Evolutionary conservation across 371 early-diverging fungal species (phyloP).

Genomic region (Nosema granulosis): DNA sequence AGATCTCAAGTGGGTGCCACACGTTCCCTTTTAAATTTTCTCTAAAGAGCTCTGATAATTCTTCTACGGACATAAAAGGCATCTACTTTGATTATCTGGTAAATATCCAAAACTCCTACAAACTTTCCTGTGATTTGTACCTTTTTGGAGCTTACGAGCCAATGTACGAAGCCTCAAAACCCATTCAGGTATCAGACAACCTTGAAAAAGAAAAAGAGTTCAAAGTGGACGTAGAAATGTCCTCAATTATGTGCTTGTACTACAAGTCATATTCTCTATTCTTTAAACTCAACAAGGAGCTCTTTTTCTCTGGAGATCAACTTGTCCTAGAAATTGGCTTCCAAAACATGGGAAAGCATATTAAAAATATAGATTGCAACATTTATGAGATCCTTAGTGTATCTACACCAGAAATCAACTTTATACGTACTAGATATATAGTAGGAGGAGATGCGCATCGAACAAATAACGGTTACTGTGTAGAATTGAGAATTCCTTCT

Average conservation of each 20-base stretch:
- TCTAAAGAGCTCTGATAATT: constrained; percentile 24
- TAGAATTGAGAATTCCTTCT: constrained; percentile 32
- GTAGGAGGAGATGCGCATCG: constrained; percentile 17
- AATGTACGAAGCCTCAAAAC: not conserved
- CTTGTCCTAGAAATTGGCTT: not conserved
- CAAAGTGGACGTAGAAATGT: constrained; percentile 18
- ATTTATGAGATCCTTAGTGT: constrained; percentile 31
- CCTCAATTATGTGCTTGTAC: constrained; percentile 21
- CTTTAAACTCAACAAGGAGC: constrained; percentile 24
- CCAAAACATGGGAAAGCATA: not conserved
- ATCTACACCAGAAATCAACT: not conserved
- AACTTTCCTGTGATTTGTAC: not conserved
- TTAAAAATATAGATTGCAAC: constrained; percentile 42
- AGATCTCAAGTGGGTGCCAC: constrained; percentile 37
- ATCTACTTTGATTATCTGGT: constrained; percentile 39
- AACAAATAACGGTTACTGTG: not conserved
- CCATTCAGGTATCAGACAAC: constrained; percentile 21
- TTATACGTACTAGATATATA: constrained; percentile 32
- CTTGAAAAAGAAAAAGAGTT: not conserved
- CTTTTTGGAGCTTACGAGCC: constrained; percentile 20
- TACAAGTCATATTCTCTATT: constrained; percentile 23
- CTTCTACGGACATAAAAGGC: constrained; percentile 26
- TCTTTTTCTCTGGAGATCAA: constrained; percentile 35
- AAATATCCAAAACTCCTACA: constrained; percentile 18
- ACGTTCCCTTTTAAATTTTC: constrained; percentile 31